Conservation (phyloP, 2,329 filamentous ascomycete genomes). For the Penicillium sp. region DNA sequence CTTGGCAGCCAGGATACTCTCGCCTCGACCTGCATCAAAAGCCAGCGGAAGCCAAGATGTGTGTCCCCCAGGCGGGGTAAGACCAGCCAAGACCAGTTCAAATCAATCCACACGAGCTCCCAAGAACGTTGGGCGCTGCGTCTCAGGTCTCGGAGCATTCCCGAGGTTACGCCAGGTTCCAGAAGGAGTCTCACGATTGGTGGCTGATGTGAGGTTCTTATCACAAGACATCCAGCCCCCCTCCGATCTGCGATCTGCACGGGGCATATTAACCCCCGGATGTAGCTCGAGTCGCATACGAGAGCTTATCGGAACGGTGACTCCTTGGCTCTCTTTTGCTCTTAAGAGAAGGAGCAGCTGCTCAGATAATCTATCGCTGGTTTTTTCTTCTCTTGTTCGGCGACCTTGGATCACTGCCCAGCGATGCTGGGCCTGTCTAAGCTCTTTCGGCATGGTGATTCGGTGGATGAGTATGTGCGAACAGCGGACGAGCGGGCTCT, state of each 20-base stretch:
- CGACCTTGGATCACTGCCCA: not conserved
- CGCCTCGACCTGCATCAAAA: constrained; percentile 18
- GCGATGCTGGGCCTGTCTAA: constrained; percentile 25
- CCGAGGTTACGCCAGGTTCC: constrained; percentile 5
- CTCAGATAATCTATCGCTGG: not conserved
- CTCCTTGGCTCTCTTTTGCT: not conserved
- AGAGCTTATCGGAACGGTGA: constrained; percentile 4
- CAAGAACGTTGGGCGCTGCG: not conserved
- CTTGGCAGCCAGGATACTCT: constrained; percentile 8
- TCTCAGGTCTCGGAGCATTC: constrained; percentile 4
- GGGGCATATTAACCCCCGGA: constrained; percentile 1
- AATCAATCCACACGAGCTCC: not conserved
- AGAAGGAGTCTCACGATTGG: constrained; percentile 1
- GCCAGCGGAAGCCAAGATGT: not conserved
- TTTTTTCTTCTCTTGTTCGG: not conserved
- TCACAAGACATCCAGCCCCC: constrained; percentile 14
- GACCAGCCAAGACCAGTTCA: not conserved
- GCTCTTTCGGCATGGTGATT: constrained; percentile 21
- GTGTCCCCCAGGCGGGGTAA: not conserved
- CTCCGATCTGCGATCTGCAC: constrained; percentile 10
- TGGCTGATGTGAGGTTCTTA: constrained; percentile 7
- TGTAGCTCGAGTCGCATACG: not conserved
- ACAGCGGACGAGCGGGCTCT: constrained; percentile 44
- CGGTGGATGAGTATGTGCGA: constrained; percentile 22
- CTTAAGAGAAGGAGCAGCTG: not conserved